phyloP scores from a whole-genome alignment of 2,329 filamentous ascomycete species.

The Furcasterigmium sp. region DNA sequence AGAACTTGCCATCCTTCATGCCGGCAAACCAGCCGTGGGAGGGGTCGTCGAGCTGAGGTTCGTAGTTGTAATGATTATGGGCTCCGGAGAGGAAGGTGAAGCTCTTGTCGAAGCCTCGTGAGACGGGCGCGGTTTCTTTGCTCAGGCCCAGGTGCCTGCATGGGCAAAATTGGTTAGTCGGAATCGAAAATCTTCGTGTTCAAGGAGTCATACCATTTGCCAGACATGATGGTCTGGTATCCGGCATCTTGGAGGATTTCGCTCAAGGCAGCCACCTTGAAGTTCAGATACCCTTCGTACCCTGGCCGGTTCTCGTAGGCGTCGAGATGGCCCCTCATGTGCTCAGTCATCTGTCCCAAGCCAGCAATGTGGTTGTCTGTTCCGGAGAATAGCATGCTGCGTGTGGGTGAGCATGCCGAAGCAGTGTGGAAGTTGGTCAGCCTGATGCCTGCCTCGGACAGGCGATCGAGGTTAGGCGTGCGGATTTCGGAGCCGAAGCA shows the following conservation, averaged over 20 bases:
- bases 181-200: not conserved
- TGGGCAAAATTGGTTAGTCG: not conserved
- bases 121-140: slow-evolving; percentile 26
- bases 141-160: slow-evolving; percentile 28
- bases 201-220: slow-evolving; percentile 21
- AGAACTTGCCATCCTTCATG: slow-evolving; percentile 17
- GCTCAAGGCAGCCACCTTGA: slow-evolving; percentile 19
- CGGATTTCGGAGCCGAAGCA: slow-evolving; percentile 26
- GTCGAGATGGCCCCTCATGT: slow-evolving; percentile 5
- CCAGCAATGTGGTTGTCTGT: slow-evolving; percentile 51
- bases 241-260: slow-evolving; percentile 22
- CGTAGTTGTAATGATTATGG: slow-evolving; percentile 50
- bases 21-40: slow-evolving; percentile 1
- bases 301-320: slow-evolving; percentile 15
- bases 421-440: slow-evolving; percentile 56
- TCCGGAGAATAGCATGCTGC: slow-evolving; percentile 55
- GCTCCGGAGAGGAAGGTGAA: slow-evolving; percentile 35
- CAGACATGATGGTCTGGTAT: slow-evolving; percentile 23
- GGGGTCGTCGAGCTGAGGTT: slow-evolving; percentile 27
- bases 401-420: slow-evolving; percentile 51
- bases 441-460: slow-evolving; percentile 41
- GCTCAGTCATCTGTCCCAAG: slow-evolving; percentile 48
- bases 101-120: slow-evolving; percentile 33
- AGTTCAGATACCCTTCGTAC: slow-evolving; percentile 26
- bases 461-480: slow-evolving; percentile 26